Evolutionary conservation across 805 yeast genomes (phyloP), one percentile per base, ranked within the genome.

Genomic region (Candida corydali): DNA sequence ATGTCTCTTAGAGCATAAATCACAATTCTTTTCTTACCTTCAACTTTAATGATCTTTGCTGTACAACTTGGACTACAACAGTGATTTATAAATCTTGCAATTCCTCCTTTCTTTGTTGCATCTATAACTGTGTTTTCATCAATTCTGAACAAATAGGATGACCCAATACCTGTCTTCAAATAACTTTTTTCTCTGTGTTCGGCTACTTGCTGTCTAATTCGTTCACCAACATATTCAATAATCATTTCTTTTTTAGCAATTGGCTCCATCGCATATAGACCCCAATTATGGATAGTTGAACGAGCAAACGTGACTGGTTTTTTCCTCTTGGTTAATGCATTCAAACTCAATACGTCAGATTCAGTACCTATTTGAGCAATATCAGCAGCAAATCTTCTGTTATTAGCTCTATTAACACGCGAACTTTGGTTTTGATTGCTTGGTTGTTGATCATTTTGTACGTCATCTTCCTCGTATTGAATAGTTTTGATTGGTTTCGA

Each of bases 211-310:
- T 87, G 96, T 38, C 98, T 70, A 19, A 93, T 80, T 38, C 94
- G 74, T 49, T 93, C 98, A 19, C 99, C 99, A 4, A 93, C 97
- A 51, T 93, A 93, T 59, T 93, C 99, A 41, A 93, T 91, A 52
- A 93, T 88, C 96, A 93, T 91, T 59, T 93, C 98, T 47, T 80
- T 84, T 1, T 93, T 94, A n/a, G 87, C 85, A 53, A 93, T 93
- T 2, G 95, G 95, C 52, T 93, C 98, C 51, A 86, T 65, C 0
- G 99, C 98, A 61, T 88, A 93, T 26, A 93, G 64, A 0, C 99
- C 99, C 98, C 98, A 93, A 53, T 91, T 87, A 58, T 93, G 98
- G 52, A 93, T 93, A 0, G 97, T 95, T 2, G 97, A 88, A 37
- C 98, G 71, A 0, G 97, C 97, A 69, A 89, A 89, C n/a, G 93